A percentile compares a stretch with the other conserved stretches of the same genome.
phyloP scores from a whole-genome alignment of 2,329 filamentous ascomycete genomes.

The Fusarium acutatum region DNA sequence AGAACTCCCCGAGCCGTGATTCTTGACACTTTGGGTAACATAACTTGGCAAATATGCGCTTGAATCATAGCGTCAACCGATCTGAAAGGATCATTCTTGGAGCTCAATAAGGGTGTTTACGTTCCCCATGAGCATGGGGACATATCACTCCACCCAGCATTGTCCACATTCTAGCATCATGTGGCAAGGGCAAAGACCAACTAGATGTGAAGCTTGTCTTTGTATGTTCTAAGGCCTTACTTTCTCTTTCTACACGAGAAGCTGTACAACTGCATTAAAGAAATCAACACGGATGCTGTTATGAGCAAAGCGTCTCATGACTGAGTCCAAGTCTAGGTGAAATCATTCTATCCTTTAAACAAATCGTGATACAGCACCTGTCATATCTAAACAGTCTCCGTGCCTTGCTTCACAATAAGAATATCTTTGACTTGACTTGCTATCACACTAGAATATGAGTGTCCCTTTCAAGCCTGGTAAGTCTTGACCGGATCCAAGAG shows the following conservation, averaged over 20 bases:
- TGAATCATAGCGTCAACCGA: background rate
- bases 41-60: background rate
- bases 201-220: background rate
- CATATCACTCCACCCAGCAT: background rate
- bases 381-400: background rate
- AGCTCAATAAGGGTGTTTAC: background rate
- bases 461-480: background rate
- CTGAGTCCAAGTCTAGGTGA: background rate
- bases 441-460: background rate
- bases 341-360: background rate
- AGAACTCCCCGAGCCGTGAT: slow-evolving; percentile 9
- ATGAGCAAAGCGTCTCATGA: background rate
- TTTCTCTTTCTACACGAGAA: background rate
- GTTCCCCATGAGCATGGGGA: background rate
- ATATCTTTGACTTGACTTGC: background rate
- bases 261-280: background rate
- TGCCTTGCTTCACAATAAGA: background rate
- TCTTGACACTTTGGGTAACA: background rate
- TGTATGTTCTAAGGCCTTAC: background rate
- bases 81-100: background rate
- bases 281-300: background rate
- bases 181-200: background rate
- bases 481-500: background rate
- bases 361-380: background rate
- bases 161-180: background rate